Conservation (phyloP, 139 green algal species). For the Chlorella sp. region DNA sequence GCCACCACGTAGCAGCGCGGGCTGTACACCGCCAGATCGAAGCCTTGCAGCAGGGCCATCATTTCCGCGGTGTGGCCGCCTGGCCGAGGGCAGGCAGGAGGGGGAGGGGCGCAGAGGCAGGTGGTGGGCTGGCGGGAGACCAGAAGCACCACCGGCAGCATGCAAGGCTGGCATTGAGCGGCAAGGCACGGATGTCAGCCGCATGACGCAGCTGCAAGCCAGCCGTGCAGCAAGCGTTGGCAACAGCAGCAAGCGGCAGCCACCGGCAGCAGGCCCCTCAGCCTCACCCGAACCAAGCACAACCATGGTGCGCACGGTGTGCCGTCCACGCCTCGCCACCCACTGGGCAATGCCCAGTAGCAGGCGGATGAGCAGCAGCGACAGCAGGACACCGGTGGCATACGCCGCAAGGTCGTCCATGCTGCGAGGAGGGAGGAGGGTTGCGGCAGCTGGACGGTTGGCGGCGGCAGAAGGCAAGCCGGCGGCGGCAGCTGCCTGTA, state of each 20-base stretch:
- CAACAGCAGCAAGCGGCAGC: neutral
- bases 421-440: no score
- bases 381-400: neutral
- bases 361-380: slow-evolving; percentile 9
- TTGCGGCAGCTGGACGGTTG: no score
- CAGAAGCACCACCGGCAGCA: neutral
- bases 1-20: slow-evolving; percentile 82
- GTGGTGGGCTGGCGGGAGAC: no score
- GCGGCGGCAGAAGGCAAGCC: no score
- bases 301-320: slow-evolving; percentile 65
- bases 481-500: no score
- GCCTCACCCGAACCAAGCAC: slow-evolving; percentile 85
- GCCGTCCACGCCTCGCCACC: neutral
- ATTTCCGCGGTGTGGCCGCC: slow-evolving; percentile 95
- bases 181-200: neutral
- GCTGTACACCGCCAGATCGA: slow-evolving; percentile 69
- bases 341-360: neutral
- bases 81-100: slow-evolving; percentile 34
- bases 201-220: neutral
- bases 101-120: neutral
- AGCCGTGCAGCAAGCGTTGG: neutral
- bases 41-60: slow-evolving; percentile 68
- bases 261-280: no score
- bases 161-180: neutral
- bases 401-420: neutral